These are phyloP conservation scores for Byssochlamys sp. DNA, from an alignment of 2,329 filamentous ascomycete genomes.

Conservation along the genomic window DNA sequence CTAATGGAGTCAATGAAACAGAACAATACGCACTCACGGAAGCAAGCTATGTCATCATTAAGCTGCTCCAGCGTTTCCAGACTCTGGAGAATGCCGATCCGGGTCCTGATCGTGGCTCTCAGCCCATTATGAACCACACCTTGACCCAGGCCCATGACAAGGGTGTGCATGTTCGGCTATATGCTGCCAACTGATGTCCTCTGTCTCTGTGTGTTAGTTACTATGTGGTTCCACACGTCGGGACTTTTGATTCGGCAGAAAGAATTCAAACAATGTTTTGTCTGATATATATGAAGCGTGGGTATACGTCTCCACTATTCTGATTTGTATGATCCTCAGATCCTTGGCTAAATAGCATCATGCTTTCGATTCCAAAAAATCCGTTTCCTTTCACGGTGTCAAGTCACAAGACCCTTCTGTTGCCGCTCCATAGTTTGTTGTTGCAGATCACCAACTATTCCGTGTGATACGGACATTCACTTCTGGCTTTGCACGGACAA, in stretches of 20 bases:
- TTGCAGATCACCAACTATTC: too few species aligned
- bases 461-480: too few species aligned
- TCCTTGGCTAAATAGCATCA: too few species aligned
- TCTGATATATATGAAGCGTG: too few species aligned
- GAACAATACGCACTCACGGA: constrained; percentile 5
- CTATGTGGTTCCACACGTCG: not conserved
- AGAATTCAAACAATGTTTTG: too few species aligned
- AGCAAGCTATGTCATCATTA: constrained; percentile 1
- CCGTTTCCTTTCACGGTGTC: too few species aligned
- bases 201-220: constrained; percentile 1
- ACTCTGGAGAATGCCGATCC: constrained; percentile 1
- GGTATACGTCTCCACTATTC: too few species aligned
- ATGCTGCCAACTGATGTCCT: not conserved
- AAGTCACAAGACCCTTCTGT: too few species aligned
- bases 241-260: too few species aligned
- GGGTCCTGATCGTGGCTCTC: not conserved
- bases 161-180: not conserved
- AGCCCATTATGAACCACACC: not conserved
- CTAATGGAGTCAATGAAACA: not conserved
- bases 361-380: too few species aligned
- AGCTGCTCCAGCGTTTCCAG: constrained; percentile 52
- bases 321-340: too few species aligned
- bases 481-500: not conserved
- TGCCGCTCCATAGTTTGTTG: too few species aligned
- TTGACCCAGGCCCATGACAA: not conserved